A percentile compares a stretch with the other conserved stretches of the same genome.
phyloP scores from a whole-genome alignment of 1,139 yeast genomes.

The Pichia sp. region DNA sequence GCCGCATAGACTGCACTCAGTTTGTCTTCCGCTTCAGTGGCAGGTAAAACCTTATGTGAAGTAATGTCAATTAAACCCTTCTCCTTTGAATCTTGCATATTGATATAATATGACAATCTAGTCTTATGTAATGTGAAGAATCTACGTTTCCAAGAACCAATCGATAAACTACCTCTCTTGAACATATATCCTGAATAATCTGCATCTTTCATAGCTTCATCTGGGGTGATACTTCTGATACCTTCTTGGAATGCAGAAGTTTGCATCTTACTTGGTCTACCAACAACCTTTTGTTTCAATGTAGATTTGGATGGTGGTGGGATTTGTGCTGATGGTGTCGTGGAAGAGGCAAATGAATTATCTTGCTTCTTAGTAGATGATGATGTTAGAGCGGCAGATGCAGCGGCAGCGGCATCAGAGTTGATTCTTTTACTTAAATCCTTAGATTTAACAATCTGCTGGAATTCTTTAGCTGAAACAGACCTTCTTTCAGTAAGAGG shows the following conservation, averaged over 20 bases:
- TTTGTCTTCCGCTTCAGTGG: conserved; percentile 65
- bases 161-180: conserved; percentile 82
- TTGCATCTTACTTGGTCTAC: conserved; percentile 40
- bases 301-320: conserved; percentile 12
- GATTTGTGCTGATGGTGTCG: neutral
- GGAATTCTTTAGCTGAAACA: conserved; percentile 37
- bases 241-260: conserved; percentile 97
- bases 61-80: conserved; percentile 95
- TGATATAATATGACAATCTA: conserved; percentile 80
- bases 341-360: neutral
- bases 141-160: conserved; percentile 88
- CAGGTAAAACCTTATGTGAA: conserved; percentile 87
- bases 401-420: conserved; percentile 16
- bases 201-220: conserved; percentile 74
- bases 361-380: conserved; percentile 1
- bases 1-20: conserved; percentile 88
- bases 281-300: conserved; percentile 18
- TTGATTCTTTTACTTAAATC: conserved; percentile 27
- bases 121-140: conserved; percentile 93
- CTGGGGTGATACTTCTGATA: conserved; percentile 70
- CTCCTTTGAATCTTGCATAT: conserved; percentile 79
- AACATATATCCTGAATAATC: conserved; percentile 94
- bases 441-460: conserved; percentile 24
- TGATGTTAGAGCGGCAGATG: conserved; percentile 17
- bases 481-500: conserved; percentile 36